A percentile compares a stretch with the other conserved stretches of the same genome.
phyloP scores from a whole-genome alignment of 805 yeast genomes.

The Yarrowia osloensis region DNA sequence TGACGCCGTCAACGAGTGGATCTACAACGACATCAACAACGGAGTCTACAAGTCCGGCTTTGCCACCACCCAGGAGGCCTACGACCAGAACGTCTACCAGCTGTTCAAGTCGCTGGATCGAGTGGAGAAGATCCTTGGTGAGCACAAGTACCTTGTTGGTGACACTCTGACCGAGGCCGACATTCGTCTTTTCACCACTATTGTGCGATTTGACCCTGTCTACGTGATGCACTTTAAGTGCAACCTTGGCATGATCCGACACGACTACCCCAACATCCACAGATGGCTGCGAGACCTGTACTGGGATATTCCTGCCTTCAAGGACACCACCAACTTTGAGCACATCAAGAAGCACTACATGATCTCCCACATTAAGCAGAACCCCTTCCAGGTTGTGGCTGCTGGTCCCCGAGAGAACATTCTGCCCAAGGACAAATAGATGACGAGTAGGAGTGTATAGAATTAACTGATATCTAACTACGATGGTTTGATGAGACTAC shows the following conservation, averaged over 20 bases:
- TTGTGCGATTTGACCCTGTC: conserved; percentile 87
- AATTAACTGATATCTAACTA: not conserved
- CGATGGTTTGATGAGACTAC: too few relatives aligned
- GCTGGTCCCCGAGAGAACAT: conserved; percentile 85
- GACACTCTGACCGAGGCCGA: conserved; percentile 84
- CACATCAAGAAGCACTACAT: conserved; percentile 93
- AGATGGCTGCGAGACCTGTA: conserved; percentile 81
- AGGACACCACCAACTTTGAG: conserved; percentile 77
- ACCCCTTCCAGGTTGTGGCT: conserved; percentile 83
- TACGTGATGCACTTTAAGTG: conserved; percentile 96
- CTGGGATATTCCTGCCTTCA: conserved; percentile 75
- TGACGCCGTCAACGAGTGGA: conserved; percentile 78
- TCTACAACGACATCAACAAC: conserved; percentile 81
- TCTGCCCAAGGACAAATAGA: conserved; percentile 46
- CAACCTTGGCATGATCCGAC: conserved; percentile 77
- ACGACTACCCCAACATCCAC: conserved; percentile 74
- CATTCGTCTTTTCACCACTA: conserved; percentile 80
- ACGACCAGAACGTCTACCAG: conserved; percentile 64
- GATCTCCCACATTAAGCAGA: conserved; percentile 75
- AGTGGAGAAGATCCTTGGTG: conserved; percentile 61
- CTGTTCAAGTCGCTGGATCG: conserved; percentile 69
- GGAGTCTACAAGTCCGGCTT: conserved; percentile 95
- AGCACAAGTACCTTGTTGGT: conserved; percentile 55
- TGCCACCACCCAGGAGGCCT: conserved; percentile 79
- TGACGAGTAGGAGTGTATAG: not conserved